Evolutionary conservation across 2,329 filamentous ascomycete species (phyloP).

Genomic region (Penicillium olsonii): DNA sequence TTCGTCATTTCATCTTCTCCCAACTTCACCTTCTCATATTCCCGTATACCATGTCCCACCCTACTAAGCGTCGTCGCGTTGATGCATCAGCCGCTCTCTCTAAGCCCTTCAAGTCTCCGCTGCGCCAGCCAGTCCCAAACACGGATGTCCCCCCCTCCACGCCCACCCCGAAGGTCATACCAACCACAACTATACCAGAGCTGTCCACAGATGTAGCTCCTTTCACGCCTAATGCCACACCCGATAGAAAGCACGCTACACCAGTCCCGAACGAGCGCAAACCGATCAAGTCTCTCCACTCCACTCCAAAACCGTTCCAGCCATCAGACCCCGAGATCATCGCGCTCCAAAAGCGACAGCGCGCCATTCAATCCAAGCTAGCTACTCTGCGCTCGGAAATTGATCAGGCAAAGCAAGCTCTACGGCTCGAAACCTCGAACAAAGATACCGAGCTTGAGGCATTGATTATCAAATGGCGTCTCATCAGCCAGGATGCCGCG

Average conservation of each 20-base stretch:
- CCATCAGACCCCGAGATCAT: conserved; percentile 28
- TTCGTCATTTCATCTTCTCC: neutral
- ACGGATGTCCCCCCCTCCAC: conserved; percentile 14
- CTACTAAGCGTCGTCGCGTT: conserved; percentile 65
- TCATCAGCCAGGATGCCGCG: conserved; percentile 62
- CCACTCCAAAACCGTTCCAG: conserved; percentile 12
- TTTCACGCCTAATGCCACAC: neutral
- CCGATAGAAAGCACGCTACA: no score
- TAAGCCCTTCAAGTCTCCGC: conserved; percentile 73
- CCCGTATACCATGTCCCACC: conserved; percentile 17
- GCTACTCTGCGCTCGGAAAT: conserved; percentile 43
- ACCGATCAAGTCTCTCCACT: conserved; percentile 11
- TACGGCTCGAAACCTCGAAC: conserved; percentile 48
- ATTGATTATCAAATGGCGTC: conserved; percentile 63
- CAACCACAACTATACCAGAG: neutral
- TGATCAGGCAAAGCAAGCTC: conserved; percentile 55
- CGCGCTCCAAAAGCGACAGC: conserved; percentile 40
- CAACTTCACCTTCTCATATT: neutral
- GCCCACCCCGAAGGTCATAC: neutral
- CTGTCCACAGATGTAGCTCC: neutral
- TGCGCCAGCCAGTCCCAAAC: conserved; percentile 48
- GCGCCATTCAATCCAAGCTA: conserved; percentile 33
- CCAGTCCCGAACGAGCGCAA: conserved; percentile 1
- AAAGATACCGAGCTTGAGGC: conserved; percentile 58
- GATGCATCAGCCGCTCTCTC: conserved; percentile 61